phyloP scores from a whole-genome alignment of 768 basidiomycete genomes.

The Psilocybe sp. region DNA sequence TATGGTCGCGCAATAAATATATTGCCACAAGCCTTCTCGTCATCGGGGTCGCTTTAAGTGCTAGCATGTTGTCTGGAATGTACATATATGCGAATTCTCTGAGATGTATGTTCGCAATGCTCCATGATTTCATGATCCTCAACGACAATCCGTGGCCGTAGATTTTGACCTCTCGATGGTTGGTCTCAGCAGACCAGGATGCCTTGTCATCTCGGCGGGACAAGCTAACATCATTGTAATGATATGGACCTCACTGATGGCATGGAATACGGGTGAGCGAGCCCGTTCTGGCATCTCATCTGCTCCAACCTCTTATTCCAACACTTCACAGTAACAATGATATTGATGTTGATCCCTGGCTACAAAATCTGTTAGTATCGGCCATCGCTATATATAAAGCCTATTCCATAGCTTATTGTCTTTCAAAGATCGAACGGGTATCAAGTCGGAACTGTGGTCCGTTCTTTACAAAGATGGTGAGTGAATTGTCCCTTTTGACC shows the following conservation, averaged over 20 bases:
- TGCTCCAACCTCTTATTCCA: neutral
- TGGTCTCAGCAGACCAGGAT: constrained; percentile 1
- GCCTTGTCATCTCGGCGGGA: constrained; percentile 5
- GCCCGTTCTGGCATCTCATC: neutral
- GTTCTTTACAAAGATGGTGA: constrained; percentile 10
- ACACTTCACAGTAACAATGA: constrained; percentile 5
- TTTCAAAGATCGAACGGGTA: constrained; percentile 1
- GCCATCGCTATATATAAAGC: too few relatives aligned
- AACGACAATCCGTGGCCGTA: too few relatives aligned
- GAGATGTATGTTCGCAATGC: constrained; percentile 2
- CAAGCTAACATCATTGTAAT: constrained; percentile 8
- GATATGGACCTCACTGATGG: constrained; percentile 6
- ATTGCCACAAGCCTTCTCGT: constrained; percentile 1
- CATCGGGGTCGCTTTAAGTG: neutral
- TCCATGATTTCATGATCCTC: neutral
- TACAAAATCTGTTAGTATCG: constrained; percentile 3
- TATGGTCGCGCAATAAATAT: constrained; percentile 5
- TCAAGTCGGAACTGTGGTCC: constrained; percentile 3
- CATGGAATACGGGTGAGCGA: constrained; percentile 4
- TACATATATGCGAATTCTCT: constrained; percentile 3
- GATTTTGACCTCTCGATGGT: neutral
- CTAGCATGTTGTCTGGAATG: constrained; percentile 5
- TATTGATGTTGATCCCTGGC: constrained; percentile 11
- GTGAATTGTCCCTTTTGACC: neutral
- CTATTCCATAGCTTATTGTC: too few relatives aligned